These are phyloP conservation scores for Moesziomyces globuligerus DNA, from an alignment of 1,284 basidiomycete genomes.

Conservation along the genomic window DNA sequence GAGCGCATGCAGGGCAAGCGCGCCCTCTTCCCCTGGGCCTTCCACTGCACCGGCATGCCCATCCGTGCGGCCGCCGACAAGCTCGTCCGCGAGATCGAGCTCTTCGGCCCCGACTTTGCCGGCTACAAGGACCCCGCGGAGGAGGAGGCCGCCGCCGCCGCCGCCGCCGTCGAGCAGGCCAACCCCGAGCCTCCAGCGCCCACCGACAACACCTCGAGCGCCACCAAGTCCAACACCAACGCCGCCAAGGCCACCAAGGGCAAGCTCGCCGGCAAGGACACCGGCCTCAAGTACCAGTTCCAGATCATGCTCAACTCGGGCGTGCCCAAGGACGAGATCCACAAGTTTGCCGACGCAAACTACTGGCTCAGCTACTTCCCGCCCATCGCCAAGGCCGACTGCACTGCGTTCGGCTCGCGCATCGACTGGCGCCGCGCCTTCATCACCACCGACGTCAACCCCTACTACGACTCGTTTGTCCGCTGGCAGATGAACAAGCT, in stretches of 20 bases:
- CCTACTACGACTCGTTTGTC: constrained; percentile 96
- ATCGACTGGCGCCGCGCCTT: constrained; percentile 98
- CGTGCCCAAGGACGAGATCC: constrained; percentile 87
- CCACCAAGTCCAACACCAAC: constrained; percentile 53
- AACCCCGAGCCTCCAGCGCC: constrained; percentile 38
- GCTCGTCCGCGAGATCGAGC: constrained; percentile 93
- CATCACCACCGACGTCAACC: constrained; percentile 93
- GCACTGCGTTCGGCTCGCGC: constrained; percentile 86
- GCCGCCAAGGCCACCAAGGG: constrained; percentile 89
- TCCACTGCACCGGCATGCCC: constrained; percentile 98
- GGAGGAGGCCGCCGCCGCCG: constrained; percentile 63
- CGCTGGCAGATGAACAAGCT: constrained; percentile 99
- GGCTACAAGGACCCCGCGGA: constrained; percentile 71
- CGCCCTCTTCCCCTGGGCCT: constrained; percentile 89
- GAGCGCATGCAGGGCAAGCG: constrained; percentile 95
- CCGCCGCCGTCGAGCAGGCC: constrained; percentile 66
- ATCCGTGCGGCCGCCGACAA: constrained; percentile 99
- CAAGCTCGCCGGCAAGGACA: constrained; percentile 91
- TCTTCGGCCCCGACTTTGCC: constrained; percentile 92
- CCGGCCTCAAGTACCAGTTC: constrained; percentile 96
- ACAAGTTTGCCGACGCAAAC: constrained; percentile 91
- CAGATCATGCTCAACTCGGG: constrained; percentile 92
- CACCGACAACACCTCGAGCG: constrained; percentile 45
- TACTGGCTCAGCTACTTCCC: constrained; percentile 97
- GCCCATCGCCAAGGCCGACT: constrained; percentile 86